A percentile compares a stretch with the other conserved stretches of the same genome.
phyloP scores from a whole-genome alignment of 2,329 filamentous ascomycete species.

The Diaporthe citri region DNA sequence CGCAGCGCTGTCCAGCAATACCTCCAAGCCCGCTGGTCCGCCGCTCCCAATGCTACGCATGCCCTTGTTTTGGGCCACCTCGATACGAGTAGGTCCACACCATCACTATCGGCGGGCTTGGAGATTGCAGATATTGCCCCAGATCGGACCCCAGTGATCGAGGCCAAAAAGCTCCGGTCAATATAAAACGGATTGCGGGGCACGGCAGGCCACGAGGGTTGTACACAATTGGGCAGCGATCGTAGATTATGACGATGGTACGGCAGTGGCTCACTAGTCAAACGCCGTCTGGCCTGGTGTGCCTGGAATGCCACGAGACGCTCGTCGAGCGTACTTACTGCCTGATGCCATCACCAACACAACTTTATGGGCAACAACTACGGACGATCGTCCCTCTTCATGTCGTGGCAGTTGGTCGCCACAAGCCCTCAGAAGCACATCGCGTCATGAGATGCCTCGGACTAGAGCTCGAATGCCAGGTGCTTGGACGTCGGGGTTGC shows the following conservation, averaged over 20 bases:
- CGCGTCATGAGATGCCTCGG: slow-evolving; percentile 26
- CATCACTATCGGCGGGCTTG: slow-evolving; percentile 11
- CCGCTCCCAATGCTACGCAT: background rate
- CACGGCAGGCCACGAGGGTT: slow-evolving; percentile 22
- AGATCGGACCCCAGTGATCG: slow-evolving; percentile 13
- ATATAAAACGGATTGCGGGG: slow-evolving; percentile 24
- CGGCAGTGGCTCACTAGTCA: background rate
- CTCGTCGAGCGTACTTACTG: background rate
- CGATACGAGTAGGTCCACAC: slow-evolving; percentile 12
- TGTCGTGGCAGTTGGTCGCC: background rate
- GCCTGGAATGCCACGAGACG: background rate
- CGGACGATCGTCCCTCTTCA: background rate
- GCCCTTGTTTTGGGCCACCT: background rate
- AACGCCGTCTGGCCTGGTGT: background rate
- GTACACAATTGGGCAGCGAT: slow-evolving; percentile 19
- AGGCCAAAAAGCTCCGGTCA: slow-evolving; percentile 22
- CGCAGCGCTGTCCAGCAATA: background rate
- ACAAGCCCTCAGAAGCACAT: slow-evolving; percentile 9
- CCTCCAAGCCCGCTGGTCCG: slow-evolving; percentile 9
- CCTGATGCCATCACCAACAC: slow-evolving; percentile 8
- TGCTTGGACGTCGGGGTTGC: slow-evolving; percentile 4
- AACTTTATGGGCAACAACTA: background rate
- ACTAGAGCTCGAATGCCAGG: slow-evolving; percentile 10
- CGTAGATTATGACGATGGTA: background rate
- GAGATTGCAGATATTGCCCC: slow-evolving; percentile 1